phyloP scores from a whole-genome alignment of 106 monocot genomes.

The Iris macrosiphon region DNA sequence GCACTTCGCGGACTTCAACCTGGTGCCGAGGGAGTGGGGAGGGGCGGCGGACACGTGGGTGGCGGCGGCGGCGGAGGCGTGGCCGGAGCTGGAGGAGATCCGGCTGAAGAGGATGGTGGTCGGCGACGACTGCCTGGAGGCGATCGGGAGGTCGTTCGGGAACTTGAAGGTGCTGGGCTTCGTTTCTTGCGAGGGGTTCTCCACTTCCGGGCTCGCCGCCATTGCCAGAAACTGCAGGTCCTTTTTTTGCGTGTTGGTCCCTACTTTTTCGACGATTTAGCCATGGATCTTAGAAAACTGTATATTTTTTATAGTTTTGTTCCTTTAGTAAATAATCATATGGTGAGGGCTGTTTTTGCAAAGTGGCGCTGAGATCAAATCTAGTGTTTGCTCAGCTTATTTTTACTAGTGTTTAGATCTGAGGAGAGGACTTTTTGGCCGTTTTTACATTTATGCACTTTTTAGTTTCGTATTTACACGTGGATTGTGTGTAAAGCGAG shows the following conservation, averaged over 20 bases:
- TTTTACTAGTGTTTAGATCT: no score
- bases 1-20: conserved; percentile 89
- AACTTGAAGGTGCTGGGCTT: conserved; percentile 45
- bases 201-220: conserved; percentile 58
- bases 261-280: no score
- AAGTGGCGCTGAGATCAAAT: no score
- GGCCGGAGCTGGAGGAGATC: conserved; percentile 73
- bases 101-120: conserved; percentile 85
- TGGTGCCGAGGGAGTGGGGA: conserved; percentile 77
- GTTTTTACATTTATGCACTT: no score
- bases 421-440: no score
- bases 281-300: no score
- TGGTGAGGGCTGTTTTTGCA: no score
- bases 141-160: conserved; percentile 48
- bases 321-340: no score
- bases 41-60: conserved; percentile 67
- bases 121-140: conserved; percentile 69
- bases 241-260: background rate
- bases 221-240: conserved; percentile 75
- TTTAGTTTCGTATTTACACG: no score
- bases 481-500: no score
- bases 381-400: no score
- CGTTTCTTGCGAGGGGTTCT: conserved; percentile 74
- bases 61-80: conserved; percentile 50
- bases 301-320: no score